Conservation (phyloP, 2,329 filamentous ascomycete genomes). For the Paraconiothyrium sp. region DNA sequence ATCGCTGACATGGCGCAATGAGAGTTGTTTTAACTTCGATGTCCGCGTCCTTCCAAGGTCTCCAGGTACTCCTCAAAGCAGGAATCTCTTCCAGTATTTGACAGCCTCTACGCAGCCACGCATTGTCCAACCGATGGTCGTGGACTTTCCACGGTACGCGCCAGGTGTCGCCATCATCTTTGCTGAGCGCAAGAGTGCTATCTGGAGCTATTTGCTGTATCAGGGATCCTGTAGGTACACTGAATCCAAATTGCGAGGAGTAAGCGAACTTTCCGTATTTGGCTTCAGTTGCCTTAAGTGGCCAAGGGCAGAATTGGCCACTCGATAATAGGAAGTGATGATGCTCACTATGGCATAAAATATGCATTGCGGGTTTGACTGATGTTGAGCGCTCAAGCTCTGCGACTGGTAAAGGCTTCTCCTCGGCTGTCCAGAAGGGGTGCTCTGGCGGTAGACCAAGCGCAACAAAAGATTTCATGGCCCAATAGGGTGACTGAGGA, state of each 20-base stretch:
- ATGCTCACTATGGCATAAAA: slow-evolving; percentile 53
- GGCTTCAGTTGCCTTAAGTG: slow-evolving; percentile 47
- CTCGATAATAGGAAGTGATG: slow-evolving; percentile 45
- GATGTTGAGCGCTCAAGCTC: slow-evolving; percentile 6
- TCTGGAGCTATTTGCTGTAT: slow-evolving; percentile 55
- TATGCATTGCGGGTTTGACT: slow-evolving; percentile 53
- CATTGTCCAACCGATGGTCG: slow-evolving; percentile 16
- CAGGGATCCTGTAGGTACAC: slow-evolving; percentile 51
- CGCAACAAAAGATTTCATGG: slow-evolving; percentile 60
- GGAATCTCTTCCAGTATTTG: slow-evolving; percentile 22
- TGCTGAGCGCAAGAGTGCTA: slow-evolving; percentile 50
- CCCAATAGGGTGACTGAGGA: slow-evolving; percentile 66
- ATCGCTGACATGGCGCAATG: slow-evolving; percentile 34
- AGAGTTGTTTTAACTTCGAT: slow-evolving; percentile 35
- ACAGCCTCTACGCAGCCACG: slow-evolving; percentile 12
- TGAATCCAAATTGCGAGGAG: slow-evolving; percentile 49
- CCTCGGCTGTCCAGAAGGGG: slow-evolving; percentile 58
- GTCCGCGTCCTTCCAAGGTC: slow-evolving; percentile 41
- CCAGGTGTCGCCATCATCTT: slow-evolving; percentile 53
- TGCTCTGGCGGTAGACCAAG: slow-evolving; percentile 50
- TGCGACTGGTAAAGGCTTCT: slow-evolving; percentile 48
- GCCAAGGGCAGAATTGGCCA: slow-evolving; percentile 49
- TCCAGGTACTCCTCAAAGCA: slow-evolving; percentile 34
- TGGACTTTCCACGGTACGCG: slow-evolving; percentile 48
- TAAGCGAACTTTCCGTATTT: slow-evolving; percentile 50